These are phyloP conservation scores for Hyphopichia homilentoma DNA, from an alignment of 805 yeast species.

Conservation along the genomic window DNA sequence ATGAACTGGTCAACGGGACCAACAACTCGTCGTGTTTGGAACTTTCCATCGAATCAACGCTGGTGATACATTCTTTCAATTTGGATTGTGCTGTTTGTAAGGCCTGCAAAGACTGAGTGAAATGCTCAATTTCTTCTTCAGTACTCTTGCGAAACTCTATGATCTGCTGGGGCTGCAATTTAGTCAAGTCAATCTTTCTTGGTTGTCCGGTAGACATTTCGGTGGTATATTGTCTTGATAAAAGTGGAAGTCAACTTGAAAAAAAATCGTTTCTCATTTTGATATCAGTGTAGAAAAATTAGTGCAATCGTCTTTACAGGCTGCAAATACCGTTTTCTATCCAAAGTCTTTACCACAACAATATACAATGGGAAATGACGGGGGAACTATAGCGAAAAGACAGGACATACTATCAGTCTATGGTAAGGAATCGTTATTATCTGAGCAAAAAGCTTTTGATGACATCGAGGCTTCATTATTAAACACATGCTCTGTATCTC, in stretches of 20 bases:
- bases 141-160: slow-evolving; percentile 77
- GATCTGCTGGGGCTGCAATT: slow-evolving; percentile 79
- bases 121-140: slow-evolving; percentile 82
- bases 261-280: no score
- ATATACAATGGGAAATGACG: slow-evolving; percentile 51
- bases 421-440: slow-evolving; percentile 9
- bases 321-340: no score
- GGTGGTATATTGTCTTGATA: background rate
- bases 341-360: no score
- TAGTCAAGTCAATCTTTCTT: slow-evolving; percentile 53
- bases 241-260: no score
- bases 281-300: no score
- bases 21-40: slow-evolving; percentile 48
- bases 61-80: slow-evolving; percentile 73
- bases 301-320: background rate
- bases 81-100: slow-evolving; percentile 77
- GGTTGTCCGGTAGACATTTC: slow-evolving; percentile 10
- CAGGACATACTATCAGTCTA: slow-evolving; percentile 42
- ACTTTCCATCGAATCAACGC: slow-evolving; percentile 55
- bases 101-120: slow-evolving; percentile 79
- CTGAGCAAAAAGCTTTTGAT: slow-evolving; percentile 12
- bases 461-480: slow-evolving; percentile 28
- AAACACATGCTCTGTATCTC: slow-evolving; percentile 47
- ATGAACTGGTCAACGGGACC: slow-evolving; percentile 84
- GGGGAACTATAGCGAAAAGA: slow-evolving; percentile 66